Percentiles rank a stretch among this genome's conserved stretches.
phyloP scores from a whole-genome alignment of 2,329 filamentous ascomycete species.

The Colletotrichum cuscutae region DNA sequence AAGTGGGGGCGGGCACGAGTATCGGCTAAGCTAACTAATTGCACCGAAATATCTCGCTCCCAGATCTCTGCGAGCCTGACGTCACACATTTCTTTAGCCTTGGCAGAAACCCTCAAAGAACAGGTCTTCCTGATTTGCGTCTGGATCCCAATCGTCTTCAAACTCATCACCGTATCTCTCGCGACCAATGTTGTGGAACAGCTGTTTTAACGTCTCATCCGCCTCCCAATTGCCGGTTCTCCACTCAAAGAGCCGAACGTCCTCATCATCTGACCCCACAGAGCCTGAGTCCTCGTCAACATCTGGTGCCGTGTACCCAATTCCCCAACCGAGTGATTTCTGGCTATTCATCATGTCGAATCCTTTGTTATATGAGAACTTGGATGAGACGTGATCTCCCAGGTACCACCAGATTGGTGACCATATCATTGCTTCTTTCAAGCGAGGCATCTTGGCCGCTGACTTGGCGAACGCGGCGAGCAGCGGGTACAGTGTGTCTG shows the following conservation, averaged over 20 bases:
- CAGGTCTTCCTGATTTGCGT: slow-evolving; percentile 11
- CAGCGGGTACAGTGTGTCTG: neutral
- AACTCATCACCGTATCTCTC: neutral
- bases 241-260: slow-evolving; percentile 1
- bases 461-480: neutral
- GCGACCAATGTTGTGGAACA: slow-evolving; percentile 8
- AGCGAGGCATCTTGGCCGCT: slow-evolving; percentile 1
- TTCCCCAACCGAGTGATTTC: neutral
- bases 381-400: neutral
- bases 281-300: too few species aligned
- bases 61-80: neutral
- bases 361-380: neutral
- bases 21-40: neutral
- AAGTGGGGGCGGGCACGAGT: too few species aligned
- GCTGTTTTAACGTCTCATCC: neutral
- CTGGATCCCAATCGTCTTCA: neutral
- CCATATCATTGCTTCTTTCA: slow-evolving; percentile 15
- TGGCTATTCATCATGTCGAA: neutral
- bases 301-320: slow-evolving; percentile 2
- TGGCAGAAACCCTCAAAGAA: slow-evolving; percentile 8
- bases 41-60: too few species aligned
- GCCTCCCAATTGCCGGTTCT: neutral
- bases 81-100: neutral
- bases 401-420: slow-evolving; percentile 5
- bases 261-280: neutral